Conservation (phyloP, 225 moss, liverwort and hornwort species). For the Polytrichum commune region DNA sequence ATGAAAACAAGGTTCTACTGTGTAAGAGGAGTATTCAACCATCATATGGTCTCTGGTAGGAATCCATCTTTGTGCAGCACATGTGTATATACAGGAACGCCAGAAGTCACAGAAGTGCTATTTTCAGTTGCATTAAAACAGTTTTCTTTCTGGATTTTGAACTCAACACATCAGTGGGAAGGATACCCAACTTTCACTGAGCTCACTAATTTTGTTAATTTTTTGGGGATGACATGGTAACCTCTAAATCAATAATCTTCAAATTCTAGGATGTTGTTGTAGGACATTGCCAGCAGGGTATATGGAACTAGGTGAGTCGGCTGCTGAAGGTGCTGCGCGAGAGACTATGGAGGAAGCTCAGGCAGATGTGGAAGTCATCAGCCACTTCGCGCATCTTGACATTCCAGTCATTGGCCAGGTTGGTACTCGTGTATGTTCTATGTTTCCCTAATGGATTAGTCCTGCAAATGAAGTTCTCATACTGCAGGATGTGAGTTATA, state of each 20-base stretch:
- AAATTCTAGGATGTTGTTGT: conserved; percentile 10
- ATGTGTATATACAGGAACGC: no score
- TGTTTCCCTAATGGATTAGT: background rate
- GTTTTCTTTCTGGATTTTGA: no score
- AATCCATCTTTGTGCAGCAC: background rate
- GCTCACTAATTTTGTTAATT: no score
- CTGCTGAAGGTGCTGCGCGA: conserved; percentile 95
- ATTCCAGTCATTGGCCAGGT: conserved; percentile 95
- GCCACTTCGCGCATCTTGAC: conserved; percentile 90
- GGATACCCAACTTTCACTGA: no score
- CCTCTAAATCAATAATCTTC: background rate
- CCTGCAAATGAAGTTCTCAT: no score
- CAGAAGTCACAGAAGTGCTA: no score
- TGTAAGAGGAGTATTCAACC: conserved; percentile 92
- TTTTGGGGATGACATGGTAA: background rate
- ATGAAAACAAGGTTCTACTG: conserved; percentile 79
- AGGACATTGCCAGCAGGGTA: conserved; percentile 98
- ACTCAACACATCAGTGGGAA: no score
- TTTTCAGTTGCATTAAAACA: no score
- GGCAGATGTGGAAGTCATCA: conserved; percentile 79
- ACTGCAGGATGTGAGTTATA: no score
- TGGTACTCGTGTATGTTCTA: conserved; percentile 15
- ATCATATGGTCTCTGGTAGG: conserved; percentile 90
- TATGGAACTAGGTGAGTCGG: conserved; percentile 98
- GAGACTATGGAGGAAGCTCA: conserved; percentile 96